Evolutionary conservation across 2,329 filamentous ascomycete species (phyloP).

Genomic region (Alternaria consortialis): DNA sequence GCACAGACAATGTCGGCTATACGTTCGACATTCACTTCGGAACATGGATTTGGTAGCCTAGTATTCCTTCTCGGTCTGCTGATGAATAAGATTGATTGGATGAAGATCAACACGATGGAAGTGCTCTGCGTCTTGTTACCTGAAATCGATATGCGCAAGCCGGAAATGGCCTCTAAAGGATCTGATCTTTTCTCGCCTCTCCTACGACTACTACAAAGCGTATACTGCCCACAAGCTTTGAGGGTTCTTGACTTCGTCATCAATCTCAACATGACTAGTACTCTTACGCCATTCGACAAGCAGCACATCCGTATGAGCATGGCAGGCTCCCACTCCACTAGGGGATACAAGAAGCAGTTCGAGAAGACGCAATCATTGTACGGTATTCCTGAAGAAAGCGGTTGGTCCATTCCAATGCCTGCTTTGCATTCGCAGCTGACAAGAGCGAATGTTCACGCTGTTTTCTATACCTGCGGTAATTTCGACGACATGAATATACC

Average conservation of each 20-base stretch:
- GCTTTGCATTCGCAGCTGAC: constrained; percentile 88
- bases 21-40: constrained; percentile 79
- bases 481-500: constrained; percentile 59
- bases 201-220: constrained; percentile 86
- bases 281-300: constrained; percentile 80
- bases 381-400: constrained; percentile 93
- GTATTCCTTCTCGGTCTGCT: constrained; percentile 91
- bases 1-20: constrained; percentile 76
- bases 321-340: constrained; percentile 82
- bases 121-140: constrained; percentile 86
- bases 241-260: constrained; percentile 95
- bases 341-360: constrained; percentile 89
- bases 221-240: constrained; percentile 91
- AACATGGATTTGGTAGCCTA: constrained; percentile 82
- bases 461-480: constrained; percentile 88
- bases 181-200: constrained; percentile 95
- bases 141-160: constrained; percentile 90
- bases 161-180: constrained; percentile 88
- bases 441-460: constrained; percentile 90
- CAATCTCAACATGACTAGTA: constrained; percentile 91
- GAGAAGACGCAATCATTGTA: constrained; percentile 94
- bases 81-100: constrained; percentile 87
- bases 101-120: constrained; percentile 92
- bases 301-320: constrained; percentile 98
- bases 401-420: constrained; percentile 95